A percentile compares a stretch with the other conserved stretches of the same genome.
phyloP scores from a whole-genome alignment of 83 land plant genomes.

The Diphasiastrum complanatum region DNA sequence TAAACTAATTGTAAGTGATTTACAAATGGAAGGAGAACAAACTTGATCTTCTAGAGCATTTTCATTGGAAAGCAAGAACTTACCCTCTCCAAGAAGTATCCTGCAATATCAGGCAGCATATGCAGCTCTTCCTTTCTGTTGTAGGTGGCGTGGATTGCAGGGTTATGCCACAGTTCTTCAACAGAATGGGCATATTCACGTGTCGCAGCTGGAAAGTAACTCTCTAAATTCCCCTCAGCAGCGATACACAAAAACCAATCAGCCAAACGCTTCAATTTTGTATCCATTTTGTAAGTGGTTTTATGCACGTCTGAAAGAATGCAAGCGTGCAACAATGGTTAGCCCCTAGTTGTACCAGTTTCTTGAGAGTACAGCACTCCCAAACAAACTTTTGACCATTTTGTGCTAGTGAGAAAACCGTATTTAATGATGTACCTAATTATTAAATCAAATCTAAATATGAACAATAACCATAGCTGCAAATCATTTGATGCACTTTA shows the following conservation, averaged over 20 bases:
- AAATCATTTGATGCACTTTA: too few species aligned
- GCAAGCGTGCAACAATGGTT: too few species aligned
- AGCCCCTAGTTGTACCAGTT: too few species aligned
- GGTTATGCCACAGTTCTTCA: constrained; percentile 79
- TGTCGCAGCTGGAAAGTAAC: constrained; percentile 79
- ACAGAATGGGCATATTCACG: constrained; percentile 83
- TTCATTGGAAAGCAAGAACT: background rate
- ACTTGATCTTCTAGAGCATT: too few species aligned
- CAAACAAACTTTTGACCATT: too few species aligned
- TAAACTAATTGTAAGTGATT: too few species aligned
- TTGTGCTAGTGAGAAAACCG: too few species aligned
- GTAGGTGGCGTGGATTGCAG: constrained; percentile 85
- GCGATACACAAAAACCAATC: constrained; percentile 93
- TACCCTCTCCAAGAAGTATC: constrained; percentile 80
- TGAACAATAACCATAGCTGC: too few species aligned
- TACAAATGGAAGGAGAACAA: too few species aligned
- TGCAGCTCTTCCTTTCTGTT: constrained; percentile 77
- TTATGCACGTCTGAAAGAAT: background rate
- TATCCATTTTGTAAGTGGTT: constrained; percentile 47
- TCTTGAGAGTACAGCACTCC: too few species aligned
- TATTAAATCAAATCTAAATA: too few species aligned
- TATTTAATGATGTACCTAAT: too few species aligned
- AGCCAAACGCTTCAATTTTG: constrained; percentile 71
- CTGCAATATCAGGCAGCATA: constrained; percentile 87
- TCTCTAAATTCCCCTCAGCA: constrained; percentile 84